Evolutionary conservation across 345 rosid genomes (phyloP), one percentile per base, ranked within the genome.

Genomic region (Salix viminalis): DNA sequence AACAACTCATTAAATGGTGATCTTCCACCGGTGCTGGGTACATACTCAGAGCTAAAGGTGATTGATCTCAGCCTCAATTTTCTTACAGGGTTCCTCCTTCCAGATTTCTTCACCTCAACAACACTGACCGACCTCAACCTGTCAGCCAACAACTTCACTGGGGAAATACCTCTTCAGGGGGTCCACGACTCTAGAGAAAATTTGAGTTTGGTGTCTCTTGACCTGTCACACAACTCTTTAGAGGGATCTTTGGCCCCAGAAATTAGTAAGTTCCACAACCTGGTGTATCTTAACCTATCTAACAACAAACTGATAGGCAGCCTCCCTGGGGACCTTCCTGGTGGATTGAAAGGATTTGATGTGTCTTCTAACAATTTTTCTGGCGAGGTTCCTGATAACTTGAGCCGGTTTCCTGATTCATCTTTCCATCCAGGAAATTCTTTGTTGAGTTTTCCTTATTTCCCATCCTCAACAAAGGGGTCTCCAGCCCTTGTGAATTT

Each of bases 361-460:
- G 90, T 91, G 69, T 92, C 96, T 61, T 84, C 76, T 76, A 94
- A 94, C 84, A 92, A 91, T 84, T 86, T 94, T 72, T 91, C 98
- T 60, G 98, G 98, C 65, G 78, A 69, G 14, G 78, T 94, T 8
- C 98, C 98, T 7, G 85, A 77, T 67, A 89, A 85, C 80, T 85
- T 94, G 65, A 83, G 82, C 81, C 75, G 80, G 50, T 94, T 92
- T 87, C 94, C 98, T 65, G 94, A 88, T 74, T 88, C 97, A 24
- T 83, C 96, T 36, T 92, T 92, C 82, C 93, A 89, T 81, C 98
- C 98, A 2, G 98, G 98, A 77, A 94, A 94, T 77, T 73, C 87
- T 26, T 79, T 92, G 68, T 84, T 94, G 82, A 66, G 48, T 67
- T 78, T 91, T 69, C 85, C 88, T 32, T 19, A 78, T 77, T 85